Evolutionary conservation across 768 basidiomycete genomes (phyloP), one percentile per base, ranked within the genome.

Genomic region (Suillus placidus): DNA sequence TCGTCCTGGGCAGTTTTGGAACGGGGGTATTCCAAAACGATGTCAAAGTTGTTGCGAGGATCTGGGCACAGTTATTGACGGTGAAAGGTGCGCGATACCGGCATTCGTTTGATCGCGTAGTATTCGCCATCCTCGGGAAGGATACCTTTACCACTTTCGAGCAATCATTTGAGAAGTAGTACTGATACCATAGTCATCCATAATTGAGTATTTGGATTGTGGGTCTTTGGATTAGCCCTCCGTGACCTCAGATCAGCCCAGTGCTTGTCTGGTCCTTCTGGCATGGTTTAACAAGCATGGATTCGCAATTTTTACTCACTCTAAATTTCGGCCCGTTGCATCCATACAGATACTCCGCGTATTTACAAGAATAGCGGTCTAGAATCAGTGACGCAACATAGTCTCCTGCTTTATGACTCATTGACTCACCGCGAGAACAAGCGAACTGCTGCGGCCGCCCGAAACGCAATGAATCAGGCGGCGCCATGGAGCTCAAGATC

Each of bases 11-110:
- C 38, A 87, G 87, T 69, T 93, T 90, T 73, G 91, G 91, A 14
- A 92, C 92, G 1, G 91, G 92, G 3, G 91, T 89, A 3, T 93
- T 92, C 76, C 80, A 80, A 63, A 93, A 93, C 75, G 78, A 82
- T 40, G 83, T 91, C 30, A 72, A 76, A 49, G 77, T 82, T 60
- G 82, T 93, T 18, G 90, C 88, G 6, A 77, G 73, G 40, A 81
- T 88, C 52, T 93, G 91, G 88, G 84, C 81, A 54, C 86, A 91
- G 62, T 75, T 91, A 35, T 75, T 93, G 52, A 76, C 76, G 4
- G 77, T 72, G 3, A 77, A 81, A 6, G 80, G 77, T 1, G 84
- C 87, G 35, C 79, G 86, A n/a, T 93, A 88, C 73, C 74, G 76
- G 66, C 66, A 79, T 35, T 82, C 84, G 0, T 93, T 93, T 72